Conservation (phyloP, 805 yeast genomes). For the Grigorovia yakushimaensis region DNA sequence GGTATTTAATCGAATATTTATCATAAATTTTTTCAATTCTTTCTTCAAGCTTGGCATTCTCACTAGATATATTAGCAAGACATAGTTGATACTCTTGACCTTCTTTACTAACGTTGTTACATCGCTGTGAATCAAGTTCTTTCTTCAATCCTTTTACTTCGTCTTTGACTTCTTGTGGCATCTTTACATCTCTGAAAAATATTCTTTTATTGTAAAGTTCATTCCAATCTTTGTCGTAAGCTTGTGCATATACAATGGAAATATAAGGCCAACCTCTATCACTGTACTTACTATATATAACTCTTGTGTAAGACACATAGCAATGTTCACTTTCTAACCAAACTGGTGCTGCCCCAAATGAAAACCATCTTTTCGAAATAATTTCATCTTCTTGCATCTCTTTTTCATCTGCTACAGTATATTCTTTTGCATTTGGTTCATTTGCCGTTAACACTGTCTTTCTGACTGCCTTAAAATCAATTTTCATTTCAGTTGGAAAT, state of each 20-base stretch:
- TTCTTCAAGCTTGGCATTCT: conserved; percentile 10
- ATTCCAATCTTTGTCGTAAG: conserved; percentile 8
- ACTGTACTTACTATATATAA: conserved; percentile 25
- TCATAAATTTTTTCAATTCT: conserved; percentile 1
- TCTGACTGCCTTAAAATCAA: conserved; percentile 4
- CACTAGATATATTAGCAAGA: conserved; percentile 11
- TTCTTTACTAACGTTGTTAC: conserved; percentile 13
- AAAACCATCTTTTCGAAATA: conserved; percentile 25
- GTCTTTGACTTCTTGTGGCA: conserved; percentile 18
- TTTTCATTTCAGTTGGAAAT: not conserved
- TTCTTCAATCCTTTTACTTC: conserved; percentile 19
- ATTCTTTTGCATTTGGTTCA: not conserved
- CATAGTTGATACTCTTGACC: conserved; percentile 14
- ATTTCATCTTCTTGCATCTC: not conserved
- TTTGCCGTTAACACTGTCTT: conserved; percentile 1
- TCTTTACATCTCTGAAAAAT: conserved; percentile 2
- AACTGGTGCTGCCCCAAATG: conserved; percentile 4
- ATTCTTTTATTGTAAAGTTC: conserved; percentile 4
- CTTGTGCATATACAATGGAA: conserved; percentile 31
- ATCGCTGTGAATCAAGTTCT: conserved; percentile 19
- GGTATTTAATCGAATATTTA: conserved; percentile 7
- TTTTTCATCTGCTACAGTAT: not conserved
- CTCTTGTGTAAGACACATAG: conserved; percentile 37
- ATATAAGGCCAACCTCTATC: conserved; percentile 27
- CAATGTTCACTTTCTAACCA: conserved; percentile 41